A percentile compares a stretch with the other conserved stretches of the same genome.
phyloP scores from a whole-genome alignment of 306 rosid genomes.

The Biancaea sappan region DNA sequence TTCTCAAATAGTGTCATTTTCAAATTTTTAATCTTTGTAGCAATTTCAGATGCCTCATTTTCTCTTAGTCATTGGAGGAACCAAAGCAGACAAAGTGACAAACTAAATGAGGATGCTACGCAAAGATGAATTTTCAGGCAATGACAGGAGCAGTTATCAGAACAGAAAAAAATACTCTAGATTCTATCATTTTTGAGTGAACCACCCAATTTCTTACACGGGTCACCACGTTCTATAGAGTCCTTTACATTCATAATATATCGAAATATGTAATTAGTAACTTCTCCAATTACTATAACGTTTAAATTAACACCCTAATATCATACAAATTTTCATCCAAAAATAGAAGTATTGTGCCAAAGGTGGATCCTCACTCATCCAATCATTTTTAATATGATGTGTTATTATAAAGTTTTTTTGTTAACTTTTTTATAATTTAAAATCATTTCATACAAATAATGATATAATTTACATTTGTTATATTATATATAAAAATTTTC shows the following conservation, averaged over 20 bases:
- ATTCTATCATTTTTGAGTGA: not conserved
- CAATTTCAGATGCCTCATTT: conserved; percentile 4
- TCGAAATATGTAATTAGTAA: too few relatives aligned
- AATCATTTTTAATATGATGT: too few relatives aligned
- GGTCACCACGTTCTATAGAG: not conserved
- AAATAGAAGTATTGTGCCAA: too few relatives aligned
- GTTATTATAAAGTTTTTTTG: too few relatives aligned
- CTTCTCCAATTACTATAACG: too few relatives aligned
- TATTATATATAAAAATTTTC: too few relatives aligned
- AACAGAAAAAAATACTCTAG: not conserved
- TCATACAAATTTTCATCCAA: too few relatives aligned
- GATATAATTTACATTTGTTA: too few relatives aligned
- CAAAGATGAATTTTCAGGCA: not conserved
- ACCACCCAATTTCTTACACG: not conserved
- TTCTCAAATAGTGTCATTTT: not conserved
- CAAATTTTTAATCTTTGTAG: not conserved
- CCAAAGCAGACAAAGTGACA: not conserved
- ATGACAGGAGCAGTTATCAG: not conserved
- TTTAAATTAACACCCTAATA: too few relatives aligned
- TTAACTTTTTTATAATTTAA: too few relatives aligned
- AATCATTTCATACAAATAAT: too few relatives aligned
- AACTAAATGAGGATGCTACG: not conserved
- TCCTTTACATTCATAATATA: not conserved
- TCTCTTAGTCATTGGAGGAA: conserved; percentile 17
- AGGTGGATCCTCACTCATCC: too few relatives aligned